Evolutionary conservation across 148 eudicot species (phyloP).

Genomic region (Spergularia bocconei): DNA sequence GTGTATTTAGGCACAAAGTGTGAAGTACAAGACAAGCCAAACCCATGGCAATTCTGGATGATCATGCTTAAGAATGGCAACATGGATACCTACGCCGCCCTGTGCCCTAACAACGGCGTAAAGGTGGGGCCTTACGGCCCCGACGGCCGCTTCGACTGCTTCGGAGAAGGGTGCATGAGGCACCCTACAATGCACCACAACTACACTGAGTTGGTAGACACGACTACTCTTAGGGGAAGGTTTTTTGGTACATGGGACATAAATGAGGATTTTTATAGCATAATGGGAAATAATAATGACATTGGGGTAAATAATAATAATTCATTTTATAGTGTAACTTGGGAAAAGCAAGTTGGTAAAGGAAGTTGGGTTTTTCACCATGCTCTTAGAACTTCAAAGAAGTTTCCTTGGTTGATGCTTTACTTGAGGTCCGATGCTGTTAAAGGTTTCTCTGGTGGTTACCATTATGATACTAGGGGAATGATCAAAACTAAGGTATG

Average conservation of each 20-base stretch:
- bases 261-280: slow-evolving; percentile 18
- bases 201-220: slow-evolving; percentile 29
- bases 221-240: slow-evolving; percentile 26
- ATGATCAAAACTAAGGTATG: slow-evolving; percentile 47
- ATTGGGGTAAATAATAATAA: neutral
- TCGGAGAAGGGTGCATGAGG: slow-evolving; percentile 47
- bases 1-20: slow-evolving; percentile 41
- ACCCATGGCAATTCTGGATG: slow-evolving; percentile 63
- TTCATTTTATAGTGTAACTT: slow-evolving; percentile 39
- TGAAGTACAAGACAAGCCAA: slow-evolving; percentile 39
- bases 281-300: neutral
- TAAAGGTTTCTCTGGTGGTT: slow-evolving; percentile 51
- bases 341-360: slow-evolving; percentile 44
- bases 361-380: slow-evolving; percentile 54
- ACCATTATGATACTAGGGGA: slow-evolving; percentile 53
- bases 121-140: slow-evolving; percentile 33
- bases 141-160: slow-evolving; percentile 35
- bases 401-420: slow-evolving; percentile 51
- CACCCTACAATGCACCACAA: slow-evolving; percentile 43
- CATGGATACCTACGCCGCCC: slow-evolving; percentile 35
- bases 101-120: slow-evolving; percentile 39
- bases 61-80: slow-evolving; percentile 58
- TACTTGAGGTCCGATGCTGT: slow-evolving; percentile 51
- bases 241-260: slow-evolving; percentile 49
- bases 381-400: slow-evolving; percentile 37